phyloP scores from a whole-genome alignment of 768 basidiomycete genomes.

The Lactarius vividus region DNA sequence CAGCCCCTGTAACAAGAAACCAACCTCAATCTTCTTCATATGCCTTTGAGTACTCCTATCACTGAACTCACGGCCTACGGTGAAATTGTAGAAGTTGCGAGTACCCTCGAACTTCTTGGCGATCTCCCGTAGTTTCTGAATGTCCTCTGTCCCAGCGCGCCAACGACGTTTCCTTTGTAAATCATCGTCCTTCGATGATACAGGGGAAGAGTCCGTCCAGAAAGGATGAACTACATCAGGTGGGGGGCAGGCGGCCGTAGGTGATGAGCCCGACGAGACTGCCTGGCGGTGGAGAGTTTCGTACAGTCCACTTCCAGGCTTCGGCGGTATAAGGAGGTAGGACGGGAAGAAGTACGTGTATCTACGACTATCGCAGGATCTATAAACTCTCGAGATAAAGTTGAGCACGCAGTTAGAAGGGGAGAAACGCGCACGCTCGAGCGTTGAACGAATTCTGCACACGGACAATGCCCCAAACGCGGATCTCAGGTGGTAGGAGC shows the following conservation, averaged over 20 bases:
- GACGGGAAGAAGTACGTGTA: conserved; percentile 98
- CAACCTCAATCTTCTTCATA: conserved; percentile 85
- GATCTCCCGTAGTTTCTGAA: conserved; percentile 54
- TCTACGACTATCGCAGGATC: conserved; percentile 90
- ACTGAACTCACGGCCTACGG: conserved; percentile 78
- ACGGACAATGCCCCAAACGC: conserved; percentile 86
- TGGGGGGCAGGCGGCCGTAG: conserved; percentile 18
- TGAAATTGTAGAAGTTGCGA: conserved; percentile 98
- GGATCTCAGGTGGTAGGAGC: conserved; percentile 86
- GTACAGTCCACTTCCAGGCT: conserved; percentile 64
- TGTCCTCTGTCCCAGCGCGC: conserved; percentile 53
- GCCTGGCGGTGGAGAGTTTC: conserved; percentile 41
- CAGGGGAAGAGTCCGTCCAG: conserved; percentile 48
- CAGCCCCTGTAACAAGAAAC: conserved; percentile 3
- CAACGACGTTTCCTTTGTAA: conserved; percentile 66
- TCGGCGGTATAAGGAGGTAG: conserved; percentile 89
- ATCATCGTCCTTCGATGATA: conserved; percentile 52
- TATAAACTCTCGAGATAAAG: conserved; percentile 34
- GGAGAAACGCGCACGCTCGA: conserved; percentile 48
- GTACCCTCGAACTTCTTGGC: conserved; percentile 76
- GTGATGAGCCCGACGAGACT: conserved; percentile 28
- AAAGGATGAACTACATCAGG: conserved; percentile 49
- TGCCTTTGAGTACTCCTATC: conserved; percentile 82
- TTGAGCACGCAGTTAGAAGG: background rate
- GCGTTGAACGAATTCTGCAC: conserved; percentile 84